Conservation (phyloP, 805 yeast species). For the Lipomyces sp. region DNA sequence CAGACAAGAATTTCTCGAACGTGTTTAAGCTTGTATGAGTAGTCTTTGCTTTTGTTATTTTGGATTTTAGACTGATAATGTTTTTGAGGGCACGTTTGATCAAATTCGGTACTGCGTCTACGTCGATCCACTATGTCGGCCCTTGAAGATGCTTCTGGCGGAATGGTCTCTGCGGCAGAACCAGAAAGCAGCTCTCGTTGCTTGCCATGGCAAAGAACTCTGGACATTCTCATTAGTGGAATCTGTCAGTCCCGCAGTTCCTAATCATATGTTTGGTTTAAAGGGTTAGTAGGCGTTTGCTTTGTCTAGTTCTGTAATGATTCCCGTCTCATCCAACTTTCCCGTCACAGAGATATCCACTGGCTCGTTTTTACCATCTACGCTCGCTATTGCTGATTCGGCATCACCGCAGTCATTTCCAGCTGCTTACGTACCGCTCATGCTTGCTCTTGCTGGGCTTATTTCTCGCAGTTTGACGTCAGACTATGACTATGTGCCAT, state of each 20-base stretch:
- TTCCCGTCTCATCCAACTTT: neutral
- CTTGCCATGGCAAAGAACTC: conserved; percentile 23
- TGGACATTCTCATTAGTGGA: conserved; percentile 28
- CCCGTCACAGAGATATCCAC: conserved; percentile 22
- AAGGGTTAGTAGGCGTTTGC: conserved; percentile 13
- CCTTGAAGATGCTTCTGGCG: conserved; percentile 20
- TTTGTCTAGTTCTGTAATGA: neutral
- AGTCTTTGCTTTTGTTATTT: neutral
- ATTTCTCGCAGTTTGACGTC: conserved; percentile 19
- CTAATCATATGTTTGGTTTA: conserved; percentile 22
- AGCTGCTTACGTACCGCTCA: conserved; percentile 26
- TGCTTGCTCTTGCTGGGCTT: conserved; percentile 22
- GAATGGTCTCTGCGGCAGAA: conserved; percentile 26
- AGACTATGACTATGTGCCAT: conserved; percentile 24
- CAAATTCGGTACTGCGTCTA: conserved; percentile 27
- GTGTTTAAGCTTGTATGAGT: conserved; percentile 23
- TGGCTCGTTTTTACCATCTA: conserved; percentile 28
- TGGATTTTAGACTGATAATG: too few species aligned
- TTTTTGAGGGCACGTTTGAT: conserved; percentile 20
- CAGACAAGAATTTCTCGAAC: conserved; percentile 21
- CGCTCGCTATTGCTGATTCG: conserved; percentile 15
- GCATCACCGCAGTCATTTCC: conserved; percentile 24
- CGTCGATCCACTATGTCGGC: conserved; percentile 26
- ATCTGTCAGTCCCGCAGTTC: conserved; percentile 11
- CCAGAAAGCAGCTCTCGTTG: conserved; percentile 15